Conservation (phyloP, 495 filamentous ascomycete genomes). For the Talaromyces thailandensis region DNA sequence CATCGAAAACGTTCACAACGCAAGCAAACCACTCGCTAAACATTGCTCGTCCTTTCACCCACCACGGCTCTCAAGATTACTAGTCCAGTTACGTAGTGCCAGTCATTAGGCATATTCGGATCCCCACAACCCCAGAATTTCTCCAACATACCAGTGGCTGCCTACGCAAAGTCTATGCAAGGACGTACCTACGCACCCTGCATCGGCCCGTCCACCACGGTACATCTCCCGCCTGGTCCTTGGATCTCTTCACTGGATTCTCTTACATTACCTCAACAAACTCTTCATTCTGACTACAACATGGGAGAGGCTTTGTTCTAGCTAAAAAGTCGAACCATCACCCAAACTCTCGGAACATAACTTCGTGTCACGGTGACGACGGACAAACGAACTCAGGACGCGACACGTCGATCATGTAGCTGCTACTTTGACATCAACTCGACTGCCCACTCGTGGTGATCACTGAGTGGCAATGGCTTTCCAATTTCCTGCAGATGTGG, state of each 20-base stretch:
- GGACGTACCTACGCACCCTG: not conserved
- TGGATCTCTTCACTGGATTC: not conserved
- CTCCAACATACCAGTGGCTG: constrained; percentile 3
- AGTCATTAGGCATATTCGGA: not conserved
- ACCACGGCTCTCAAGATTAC: not conserved
- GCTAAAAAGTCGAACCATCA: not conserved
- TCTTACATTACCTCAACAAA: not conserved
- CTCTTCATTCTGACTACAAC: not conserved
- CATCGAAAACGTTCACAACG: not conserved
- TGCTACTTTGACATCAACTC: not conserved
- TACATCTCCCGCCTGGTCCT: not conserved
- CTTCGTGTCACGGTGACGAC: not conserved
- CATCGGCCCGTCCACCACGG: not conserved
- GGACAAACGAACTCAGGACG: not conserved
- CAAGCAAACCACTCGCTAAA: not conserved
- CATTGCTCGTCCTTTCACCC: not conserved
- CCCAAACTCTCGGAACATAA: not conserved
- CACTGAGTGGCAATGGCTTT: not conserved
- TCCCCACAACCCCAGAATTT: constrained; percentile 4
- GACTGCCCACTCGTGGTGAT: not conserved
- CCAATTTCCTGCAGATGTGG: not conserved
- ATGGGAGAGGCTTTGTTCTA: not conserved
- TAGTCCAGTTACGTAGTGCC: not conserved
- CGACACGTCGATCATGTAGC: constrained; percentile 4
- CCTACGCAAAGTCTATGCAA: constrained; percentile 3